Percentiles rank a stretch among this genome's conserved stretches.
Conservation (phyloP, 202 grass and related monocot species). For the Dendrocalamus latiflorus region DNA sequence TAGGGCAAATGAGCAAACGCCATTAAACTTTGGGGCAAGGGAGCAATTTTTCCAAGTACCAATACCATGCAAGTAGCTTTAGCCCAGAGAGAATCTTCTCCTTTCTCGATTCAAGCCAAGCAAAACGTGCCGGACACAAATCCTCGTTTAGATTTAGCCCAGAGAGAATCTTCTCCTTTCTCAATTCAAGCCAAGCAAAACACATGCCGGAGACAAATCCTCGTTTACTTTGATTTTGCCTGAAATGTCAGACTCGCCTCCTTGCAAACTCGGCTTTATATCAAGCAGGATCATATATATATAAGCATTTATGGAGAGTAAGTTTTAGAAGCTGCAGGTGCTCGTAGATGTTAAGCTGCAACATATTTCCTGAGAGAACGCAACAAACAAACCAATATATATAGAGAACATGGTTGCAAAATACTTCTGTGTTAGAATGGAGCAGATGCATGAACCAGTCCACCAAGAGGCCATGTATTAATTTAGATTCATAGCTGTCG, state of each 20-base stretch:
- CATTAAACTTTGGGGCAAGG: no score
- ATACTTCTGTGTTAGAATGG: neutral
- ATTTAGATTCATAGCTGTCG: neutral
- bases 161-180: neutral
- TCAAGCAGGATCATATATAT: neutral
- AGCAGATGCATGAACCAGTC: slow-evolving; percentile 2
- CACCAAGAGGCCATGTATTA: slow-evolving; percentile 13
- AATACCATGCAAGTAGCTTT: neutral
- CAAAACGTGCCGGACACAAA: no score
- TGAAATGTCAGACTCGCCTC: slow-evolving; percentile 6
- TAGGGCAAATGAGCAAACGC: no score
- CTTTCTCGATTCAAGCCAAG: no score
- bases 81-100: no score
- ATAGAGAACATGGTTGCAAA: no score
- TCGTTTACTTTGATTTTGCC: neutral
- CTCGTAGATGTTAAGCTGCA: neutral
- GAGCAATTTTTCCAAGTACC: no score
- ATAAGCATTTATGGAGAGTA: no score
- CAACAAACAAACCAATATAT: slow-evolving; percentile 27
- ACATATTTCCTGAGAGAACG: slow-evolving; percentile 6
- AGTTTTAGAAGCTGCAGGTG: neutral
- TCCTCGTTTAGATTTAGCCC: neutral
- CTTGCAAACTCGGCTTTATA: neutral
- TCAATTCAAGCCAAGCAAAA: slow-evolving; percentile 1
- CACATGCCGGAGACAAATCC: neutral